Base-by-base conservation (phyloP, 805 yeast species). In the Yamadazyma insecticola region DNA sequence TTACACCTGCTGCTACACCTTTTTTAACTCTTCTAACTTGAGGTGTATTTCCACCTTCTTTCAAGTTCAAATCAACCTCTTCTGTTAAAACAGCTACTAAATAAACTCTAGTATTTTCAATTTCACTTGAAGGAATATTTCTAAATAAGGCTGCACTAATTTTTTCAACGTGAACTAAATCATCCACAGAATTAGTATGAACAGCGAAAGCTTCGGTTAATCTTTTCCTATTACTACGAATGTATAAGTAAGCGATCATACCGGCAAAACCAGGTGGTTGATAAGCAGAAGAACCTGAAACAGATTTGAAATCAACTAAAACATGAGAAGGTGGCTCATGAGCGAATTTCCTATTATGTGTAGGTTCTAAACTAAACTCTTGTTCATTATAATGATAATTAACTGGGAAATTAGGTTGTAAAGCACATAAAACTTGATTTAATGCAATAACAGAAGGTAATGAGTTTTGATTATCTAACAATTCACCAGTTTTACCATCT, bases 1-100 rank as follows among this genome's bases (percentile, higher is more conserved):
- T 74, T 11, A 82, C 92, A 53, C 96, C 96, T 3, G 88, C 89
- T 22, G 90, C 92, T 11, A 87, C 74, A 35, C 95, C 95, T 48
- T 80, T 78, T 48, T 84, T 77, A 28, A 81, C 70, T 26, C 62
- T 51, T 22, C 55, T 53, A 13, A 74, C 41, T 21, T 51, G 61
- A 13, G 57, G 59, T 13, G 41, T 39, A 26, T 36, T 47, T 25
- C 29, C 37, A 8, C 48, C 37, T 10, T 61, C 60, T 37, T 59
- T 56, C 24, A 44, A 33, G 20, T 43, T 45, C 28, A 79, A 56
- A 23, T 73, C 70, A 29, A 84, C 69, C 28, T 74, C 77, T 53
- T 87, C 95, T 5, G 83, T 79, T 35, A 87, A 60, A 4, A 81
- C 71, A 0, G 86, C 90, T 22, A 81, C 94, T 41, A 87, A 64